phyloP scores from a whole-genome alignment of 306 rosid species.

The Leucaena leucocephala region DNA sequence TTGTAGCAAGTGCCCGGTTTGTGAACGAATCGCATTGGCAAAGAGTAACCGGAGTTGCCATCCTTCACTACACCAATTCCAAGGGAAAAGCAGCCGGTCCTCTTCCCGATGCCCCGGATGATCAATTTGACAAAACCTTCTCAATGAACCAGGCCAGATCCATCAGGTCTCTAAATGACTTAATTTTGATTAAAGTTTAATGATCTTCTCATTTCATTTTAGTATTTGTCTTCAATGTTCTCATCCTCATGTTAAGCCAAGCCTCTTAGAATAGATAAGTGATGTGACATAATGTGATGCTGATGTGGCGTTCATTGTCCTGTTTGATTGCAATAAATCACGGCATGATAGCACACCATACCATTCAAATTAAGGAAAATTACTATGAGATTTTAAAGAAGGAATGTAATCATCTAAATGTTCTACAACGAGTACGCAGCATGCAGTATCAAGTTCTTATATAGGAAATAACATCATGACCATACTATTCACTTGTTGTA shows the following conservation, averaged over 20 bases:
- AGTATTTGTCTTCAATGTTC: neutral
- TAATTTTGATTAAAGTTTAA: neutral
- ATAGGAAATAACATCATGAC: too few species aligned
- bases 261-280: neutral
- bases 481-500: too few species aligned
- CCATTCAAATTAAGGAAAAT: neutral
- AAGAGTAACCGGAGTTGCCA: conserved; percentile 90
- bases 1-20: conserved; percentile 93
- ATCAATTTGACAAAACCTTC: conserved; percentile 86
- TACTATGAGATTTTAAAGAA: too few species aligned
- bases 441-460: too few species aligned
- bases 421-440: too few species aligned
- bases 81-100: conserved; percentile 96
- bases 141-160: conserved; percentile 99
- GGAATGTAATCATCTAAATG: too few species aligned
- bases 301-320: neutral
- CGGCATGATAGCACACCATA: neutral
- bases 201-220: neutral
- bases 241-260: neutral
- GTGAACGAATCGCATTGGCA: conserved; percentile 84
- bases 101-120: conserved; percentile 76
- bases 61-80: conserved; percentile 83
- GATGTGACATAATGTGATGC: neutral
- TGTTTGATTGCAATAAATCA: neutral
- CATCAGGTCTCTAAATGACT: conserved; percentile 61